These are phyloP conservation scores for Boletus sensibilis DNA, from an alignment of 768 basidiomycete species.

Conservation along the genomic window DNA sequence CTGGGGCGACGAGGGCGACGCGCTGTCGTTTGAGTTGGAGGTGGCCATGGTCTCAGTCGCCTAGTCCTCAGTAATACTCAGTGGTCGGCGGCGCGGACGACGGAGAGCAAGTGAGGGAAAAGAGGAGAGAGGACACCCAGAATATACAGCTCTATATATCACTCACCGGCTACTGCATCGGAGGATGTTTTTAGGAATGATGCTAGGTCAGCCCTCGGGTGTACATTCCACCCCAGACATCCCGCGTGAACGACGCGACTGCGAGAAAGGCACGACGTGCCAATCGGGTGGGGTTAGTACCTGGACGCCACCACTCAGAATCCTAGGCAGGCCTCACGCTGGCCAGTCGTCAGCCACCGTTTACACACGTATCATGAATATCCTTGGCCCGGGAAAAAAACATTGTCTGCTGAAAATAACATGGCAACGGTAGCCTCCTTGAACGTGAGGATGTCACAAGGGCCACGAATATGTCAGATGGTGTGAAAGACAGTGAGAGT, in stretches of 20 bases:
- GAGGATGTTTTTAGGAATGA: background rate
- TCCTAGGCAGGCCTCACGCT: background rate
- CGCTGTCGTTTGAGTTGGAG: background rate
- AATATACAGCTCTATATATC: background rate
- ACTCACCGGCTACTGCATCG: background rate
- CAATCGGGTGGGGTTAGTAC: background rate
- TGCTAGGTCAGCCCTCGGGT: background rate
- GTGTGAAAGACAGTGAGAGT: constrained; percentile 1
- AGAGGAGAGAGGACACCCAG: background rate
- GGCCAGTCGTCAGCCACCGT: background rate
- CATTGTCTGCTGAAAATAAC: background rate
- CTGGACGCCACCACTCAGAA: background rate
- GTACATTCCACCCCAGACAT: background rate
- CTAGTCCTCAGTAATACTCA: too few species aligned
- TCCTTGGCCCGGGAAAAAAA: background rate
- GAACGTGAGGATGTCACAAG: background rate
- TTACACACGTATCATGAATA: too few species aligned
- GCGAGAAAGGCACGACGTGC: too few species aligned
- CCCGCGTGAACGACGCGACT: background rate
- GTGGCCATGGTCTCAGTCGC: background rate
- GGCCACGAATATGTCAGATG: background rate
- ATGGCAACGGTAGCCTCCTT: background rate
- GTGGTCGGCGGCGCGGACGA: background rate
- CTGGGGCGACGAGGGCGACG: background rate
- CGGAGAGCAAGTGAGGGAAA: background rate